Conservation (phyloP, 2,329 filamentous ascomycete genomes). For the Ascomycota sp. region DNA sequence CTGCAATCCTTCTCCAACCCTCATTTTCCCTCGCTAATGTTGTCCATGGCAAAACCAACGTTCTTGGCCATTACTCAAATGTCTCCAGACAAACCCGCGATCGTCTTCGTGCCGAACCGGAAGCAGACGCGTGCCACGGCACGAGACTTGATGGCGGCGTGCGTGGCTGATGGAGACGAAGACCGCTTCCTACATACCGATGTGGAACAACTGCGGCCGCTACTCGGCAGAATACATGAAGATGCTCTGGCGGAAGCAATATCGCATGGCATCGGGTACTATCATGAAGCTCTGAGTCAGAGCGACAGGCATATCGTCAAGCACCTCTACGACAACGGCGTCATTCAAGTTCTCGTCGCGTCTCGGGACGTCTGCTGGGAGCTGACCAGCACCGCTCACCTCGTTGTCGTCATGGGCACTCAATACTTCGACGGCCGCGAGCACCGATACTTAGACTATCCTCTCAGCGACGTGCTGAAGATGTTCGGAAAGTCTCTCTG, state of each 20-base stretch:
- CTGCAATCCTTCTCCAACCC: slow-evolving; percentile 91
- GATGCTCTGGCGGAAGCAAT: slow-evolving; percentile 73
- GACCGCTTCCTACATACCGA: slow-evolving; percentile 83
- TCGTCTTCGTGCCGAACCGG: slow-evolving; percentile 80
- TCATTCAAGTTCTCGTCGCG: slow-evolving; percentile 62
- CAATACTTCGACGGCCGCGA: slow-evolving; percentile 94
- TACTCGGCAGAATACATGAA: slow-evolving; percentile 71
- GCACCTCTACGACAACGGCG: slow-evolving; percentile 74
- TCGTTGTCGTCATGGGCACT: slow-evolving; percentile 93
- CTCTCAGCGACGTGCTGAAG: slow-evolving; percentile 80
- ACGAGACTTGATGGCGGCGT: slow-evolving; percentile 71
- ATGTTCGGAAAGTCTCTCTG: slow-evolving; percentile 93
- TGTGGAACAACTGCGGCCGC: slow-evolving; percentile 57
- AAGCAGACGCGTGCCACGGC: slow-evolving; percentile 85
- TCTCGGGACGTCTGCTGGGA: slow-evolving; percentile 92
- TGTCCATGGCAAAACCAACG: slow-evolving; percentile 91
- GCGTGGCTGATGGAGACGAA: slow-evolving; percentile 73
- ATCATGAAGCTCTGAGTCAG: slow-evolving; percentile 75
- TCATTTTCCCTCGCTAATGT: slow-evolving; percentile 94
- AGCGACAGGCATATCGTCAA: slow-evolving; percentile 89
- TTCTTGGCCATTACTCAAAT: slow-evolving; percentile 78
- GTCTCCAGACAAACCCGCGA: slow-evolving; percentile 70
- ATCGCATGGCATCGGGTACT: slow-evolving; percentile 89
- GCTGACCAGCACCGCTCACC: slow-evolving; percentile 65
- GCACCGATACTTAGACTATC: slow-evolving; percentile 93